Evolutionary conservation across 495 filamentous ascomycete genomes (phyloP).

Genomic region (Jackrogersella minutella): DNA sequence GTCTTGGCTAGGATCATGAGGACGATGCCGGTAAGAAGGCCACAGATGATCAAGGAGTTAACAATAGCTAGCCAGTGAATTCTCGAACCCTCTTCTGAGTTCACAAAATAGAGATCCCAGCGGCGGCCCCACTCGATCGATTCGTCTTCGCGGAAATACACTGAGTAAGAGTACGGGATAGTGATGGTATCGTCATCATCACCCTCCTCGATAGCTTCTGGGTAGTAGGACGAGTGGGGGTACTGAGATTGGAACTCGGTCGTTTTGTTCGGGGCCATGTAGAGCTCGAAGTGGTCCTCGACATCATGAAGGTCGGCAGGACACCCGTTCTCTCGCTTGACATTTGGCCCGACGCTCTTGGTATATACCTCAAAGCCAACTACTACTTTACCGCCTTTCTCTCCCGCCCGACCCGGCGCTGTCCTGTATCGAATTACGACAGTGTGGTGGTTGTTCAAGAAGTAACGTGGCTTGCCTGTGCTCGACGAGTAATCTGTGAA

Average conservation of each 20-base stretch:
- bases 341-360: slow-evolving; percentile 76
- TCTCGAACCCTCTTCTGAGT: slow-evolving; percentile 83
- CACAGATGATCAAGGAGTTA: slow-evolving; percentile 88
- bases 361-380: slow-evolving; percentile 94
- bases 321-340: slow-evolving; percentile 67
- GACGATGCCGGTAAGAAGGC: slow-evolving; percentile 81
- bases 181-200: slow-evolving; percentile 75
- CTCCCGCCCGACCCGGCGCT: slow-evolving; percentile 72
- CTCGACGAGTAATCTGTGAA: slow-evolving; percentile 71
- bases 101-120: slow-evolving; percentile 94
- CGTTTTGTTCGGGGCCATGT: slow-evolving; percentile 68
- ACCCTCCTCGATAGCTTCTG: slow-evolving; percentile 58
- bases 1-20: slow-evolving; percentile 87
- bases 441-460: slow-evolving; percentile 91
- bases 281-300: slow-evolving; percentile 71
- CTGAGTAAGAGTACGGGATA: slow-evolving; percentile 90
- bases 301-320: slow-evolving; percentile 70
- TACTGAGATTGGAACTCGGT: slow-evolving; percentile 63
- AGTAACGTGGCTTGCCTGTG: slow-evolving; percentile 72
- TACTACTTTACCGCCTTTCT: slow-evolving; percentile 79
- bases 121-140: slow-evolving; percentile 84
- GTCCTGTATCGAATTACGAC: slow-evolving; percentile 85
- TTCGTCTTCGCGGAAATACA: slow-evolving; percentile 89
- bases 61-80: slow-evolving; percentile 94
- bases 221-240: slow-evolving; percentile 64